Percentiles rank a stretch among this genome's conserved stretches.
Evolutionary conservation across 768 basidiomycete genomes (phyloP).

Genomic region (Auricularia heimuer): DNA sequence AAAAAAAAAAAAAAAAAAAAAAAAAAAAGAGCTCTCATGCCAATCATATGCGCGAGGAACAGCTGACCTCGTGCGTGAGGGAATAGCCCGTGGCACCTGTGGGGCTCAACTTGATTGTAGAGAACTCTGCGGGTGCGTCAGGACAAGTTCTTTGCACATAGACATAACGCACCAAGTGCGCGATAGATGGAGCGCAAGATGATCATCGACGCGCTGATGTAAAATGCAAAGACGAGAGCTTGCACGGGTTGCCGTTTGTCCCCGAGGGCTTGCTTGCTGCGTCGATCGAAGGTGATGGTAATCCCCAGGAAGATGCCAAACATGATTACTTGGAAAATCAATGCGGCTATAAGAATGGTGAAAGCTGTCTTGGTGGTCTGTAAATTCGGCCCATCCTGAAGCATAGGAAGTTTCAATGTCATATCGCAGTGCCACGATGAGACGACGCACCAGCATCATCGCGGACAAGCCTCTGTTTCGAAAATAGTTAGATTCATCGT

Average conservation of each 20-base stretch:
- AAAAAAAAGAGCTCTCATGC: no score
- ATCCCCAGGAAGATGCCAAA: constrained; percentile 6
- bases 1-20: no score
- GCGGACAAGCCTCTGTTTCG: no score
- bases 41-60: no score
- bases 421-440: neutral
- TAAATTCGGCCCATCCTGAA: neutral
- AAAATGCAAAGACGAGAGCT: constrained; percentile 9
- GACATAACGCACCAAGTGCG: constrained; percentile 3
- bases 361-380: neutral
- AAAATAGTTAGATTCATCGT: neutral
- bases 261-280: neutral
- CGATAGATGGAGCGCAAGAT: constrained; percentile 8
- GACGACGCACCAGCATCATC: no score
- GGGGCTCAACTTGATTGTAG: constrained; percentile 4
- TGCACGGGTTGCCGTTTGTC: neutral
- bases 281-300: constrained; percentile 3
- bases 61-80: constrained; percentile 6
- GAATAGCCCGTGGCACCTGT: constrained; percentile 5
- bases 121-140: constrained; percentile 5
- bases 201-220: constrained; percentile 5
- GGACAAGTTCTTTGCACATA: neutral
- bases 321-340: constrained; percentile 8
- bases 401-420: neutral
- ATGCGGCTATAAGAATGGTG: constrained; percentile 7